A percentile compares a stretch with the other conserved stretches of the same genome.
These are phyloP conservation scores for Leccinum disarticulatum DNA, from an alignment of 768 basidiomycete species.

Conservation along the genomic window DNA sequence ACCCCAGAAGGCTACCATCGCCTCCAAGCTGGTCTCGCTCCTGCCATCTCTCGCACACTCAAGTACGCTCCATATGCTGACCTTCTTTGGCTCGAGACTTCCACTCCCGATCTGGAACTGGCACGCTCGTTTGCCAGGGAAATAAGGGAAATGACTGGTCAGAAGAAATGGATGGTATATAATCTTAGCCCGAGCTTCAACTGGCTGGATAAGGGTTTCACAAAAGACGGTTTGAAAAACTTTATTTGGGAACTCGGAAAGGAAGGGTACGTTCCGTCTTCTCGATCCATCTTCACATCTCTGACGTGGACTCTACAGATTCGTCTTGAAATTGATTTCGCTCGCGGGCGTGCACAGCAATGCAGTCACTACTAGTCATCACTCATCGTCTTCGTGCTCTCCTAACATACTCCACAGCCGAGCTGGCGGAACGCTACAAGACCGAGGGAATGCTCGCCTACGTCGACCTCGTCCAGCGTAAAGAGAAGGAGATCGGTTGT, in stretches of 20 bases:
- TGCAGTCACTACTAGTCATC: conserved; percentile 68
- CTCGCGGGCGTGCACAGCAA: conserved; percentile 88
- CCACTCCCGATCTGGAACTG: conserved; percentile 78
- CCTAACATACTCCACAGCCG: conserved; percentile 44
- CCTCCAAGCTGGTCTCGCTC: conserved; percentile 75
- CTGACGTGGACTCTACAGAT: conserved; percentile 43
- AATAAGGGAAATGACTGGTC: conserved; percentile 68
- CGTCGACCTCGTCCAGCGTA: conserved; percentile 82
- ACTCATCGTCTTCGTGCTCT: background rate
- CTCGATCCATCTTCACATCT: background rate
- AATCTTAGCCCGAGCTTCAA: conserved; percentile 95
- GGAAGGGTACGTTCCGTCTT: conserved; percentile 58
- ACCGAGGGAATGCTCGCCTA: conserved; percentile 92
- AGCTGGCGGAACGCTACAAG: conserved; percentile 78
- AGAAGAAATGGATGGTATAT: conserved; percentile 78
- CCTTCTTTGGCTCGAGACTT: conserved; percentile 92
- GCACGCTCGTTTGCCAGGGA: conserved; percentile 75
- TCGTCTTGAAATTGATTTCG: conserved; percentile 86
- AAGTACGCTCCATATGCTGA: conserved; percentile 86
- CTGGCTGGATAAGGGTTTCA: conserved; percentile 83
- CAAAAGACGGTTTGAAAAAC: conserved; percentile 71
- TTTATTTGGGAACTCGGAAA: conserved; percentile 91
- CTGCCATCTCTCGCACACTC: conserved; percentile 78
- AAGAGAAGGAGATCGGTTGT: conserved; percentile 84
- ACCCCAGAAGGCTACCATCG: conserved; percentile 93